Base-by-base conservation (phyloP, 176 grass and related monocot species). In the Stipa capillata region DNA sequence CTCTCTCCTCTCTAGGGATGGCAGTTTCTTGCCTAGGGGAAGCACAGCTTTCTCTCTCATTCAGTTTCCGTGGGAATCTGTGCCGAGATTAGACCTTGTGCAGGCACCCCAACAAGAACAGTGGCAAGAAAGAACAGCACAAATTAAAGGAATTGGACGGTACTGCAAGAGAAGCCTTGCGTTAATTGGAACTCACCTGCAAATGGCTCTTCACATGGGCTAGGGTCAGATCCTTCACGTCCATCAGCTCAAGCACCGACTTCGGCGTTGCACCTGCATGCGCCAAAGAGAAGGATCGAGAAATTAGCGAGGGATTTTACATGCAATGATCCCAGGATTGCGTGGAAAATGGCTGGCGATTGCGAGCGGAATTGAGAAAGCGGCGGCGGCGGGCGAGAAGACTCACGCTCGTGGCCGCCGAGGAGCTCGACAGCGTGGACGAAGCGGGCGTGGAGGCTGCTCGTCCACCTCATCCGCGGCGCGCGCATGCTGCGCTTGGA, bases 121-220 rank as follows among this genome's bases (percentile, higher is more conserved):
- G n/a, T n/a, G n/a, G n/a, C n/a, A n/a, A n/a, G n/a, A n/a, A 63
- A 43, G 25, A 69, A 27, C 56, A 73, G 28, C 49, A n/a, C 44
- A 27, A 68, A 65, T 40, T 79, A 2, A 35, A 65, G 25, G 32
- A 80, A 68, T 40, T 8, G 71, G 7, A 76, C 60, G 37, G 61
- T 67, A 55, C 24, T 34, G 6, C 18, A 39, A 0, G 24, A 65
- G 24, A 10, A 57, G 28, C 16, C 55, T 31, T 15, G 57, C 29
- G 57, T 60, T 59, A 1, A 16, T n/a, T n/a, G n/a, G 21, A 51
- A n/a, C 33, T 47, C 78, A 93, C 94, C 90, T 97, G 94, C 89
- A 97, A 87, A 85, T 97, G 94, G 48, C 90, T 93, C 85, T 97
- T 97, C 18, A 97, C 94, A 97, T 97, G 94, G 18, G 94, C 94